phyloP scores from a whole-genome alignment of 1,284 basidiomycete genomes.

The Gomphus sp. region DNA sequence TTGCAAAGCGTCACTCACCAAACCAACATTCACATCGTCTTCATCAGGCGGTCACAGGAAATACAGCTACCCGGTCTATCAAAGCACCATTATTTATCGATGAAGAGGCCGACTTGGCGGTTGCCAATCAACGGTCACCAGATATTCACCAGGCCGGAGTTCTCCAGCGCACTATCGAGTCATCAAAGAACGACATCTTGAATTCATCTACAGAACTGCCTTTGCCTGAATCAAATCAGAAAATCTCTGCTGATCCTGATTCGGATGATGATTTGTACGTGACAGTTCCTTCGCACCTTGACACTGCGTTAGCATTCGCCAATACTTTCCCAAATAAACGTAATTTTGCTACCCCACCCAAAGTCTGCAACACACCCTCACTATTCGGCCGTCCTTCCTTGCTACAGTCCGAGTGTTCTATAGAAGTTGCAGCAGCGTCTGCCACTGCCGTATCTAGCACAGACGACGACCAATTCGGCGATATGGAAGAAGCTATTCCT shows the following conservation, averaged over 20 bases:
- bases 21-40: constrained; percentile 32
- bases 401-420: background rate
- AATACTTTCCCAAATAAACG: constrained; percentile 31
- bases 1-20: constrained; percentile 45
- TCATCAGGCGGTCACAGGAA: constrained; percentile 57
- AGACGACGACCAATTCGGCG: constrained; percentile 13
- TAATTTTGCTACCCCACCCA: constrained; percentile 6
- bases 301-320: constrained; percentile 55
- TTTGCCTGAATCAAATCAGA: background rate
- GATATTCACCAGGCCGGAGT: constrained; percentile 25
- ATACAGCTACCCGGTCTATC: constrained; percentile 71
- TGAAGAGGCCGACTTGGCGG: constrained; percentile 43
- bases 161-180: constrained; percentile 1
- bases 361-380: background rate
- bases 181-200: background rate
- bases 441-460: background rate
- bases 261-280: constrained; percentile 32
- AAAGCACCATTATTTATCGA: constrained; percentile 16
- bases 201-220: background rate
- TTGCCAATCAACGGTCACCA: constrained; percentile 53
- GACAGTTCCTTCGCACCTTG: constrained; percentile 44
- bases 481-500: constrained; percentile 24
- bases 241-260: background rate
- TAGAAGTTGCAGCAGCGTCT: background rate
- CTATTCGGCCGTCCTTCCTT: constrained; percentile 11